Conservation (phyloP, 2,329 filamentous ascomycete species). For the Fusarium sp. region DNA sequence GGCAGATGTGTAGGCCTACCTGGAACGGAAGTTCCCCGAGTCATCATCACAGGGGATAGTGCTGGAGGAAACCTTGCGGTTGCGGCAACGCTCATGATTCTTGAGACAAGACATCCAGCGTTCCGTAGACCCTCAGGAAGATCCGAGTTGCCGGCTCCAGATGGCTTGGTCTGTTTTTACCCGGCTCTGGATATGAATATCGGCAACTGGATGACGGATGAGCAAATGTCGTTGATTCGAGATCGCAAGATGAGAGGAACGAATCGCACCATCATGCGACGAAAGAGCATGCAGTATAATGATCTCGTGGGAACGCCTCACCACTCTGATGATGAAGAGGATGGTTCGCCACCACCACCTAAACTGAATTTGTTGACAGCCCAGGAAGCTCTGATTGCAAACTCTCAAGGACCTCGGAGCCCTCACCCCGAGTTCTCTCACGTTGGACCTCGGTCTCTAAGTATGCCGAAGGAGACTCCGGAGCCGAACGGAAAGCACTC, state of each 20-base stretch:
- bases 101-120: constrained; percentile 70
- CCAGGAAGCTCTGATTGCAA: constrained; percentile 14
- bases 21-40: constrained; percentile 48
- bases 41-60: constrained; percentile 59
- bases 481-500: constrained; percentile 40
- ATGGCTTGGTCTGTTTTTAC: constrained; percentile 85
- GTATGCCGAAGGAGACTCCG: constrained; percentile 26
- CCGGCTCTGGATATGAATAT: constrained; percentile 96
- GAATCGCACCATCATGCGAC: constrained; percentile 77
- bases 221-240: constrained; percentile 93
- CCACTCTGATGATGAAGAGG: constrained; percentile 77
- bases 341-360: constrained; percentile 41
- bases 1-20: constrained; percentile 57
- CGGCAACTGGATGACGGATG: constrained; percentile 98
- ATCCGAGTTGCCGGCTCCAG: constrained; percentile 72
- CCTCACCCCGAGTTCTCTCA: constrained; percentile 62
- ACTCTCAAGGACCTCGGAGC: constrained; percentile 37
- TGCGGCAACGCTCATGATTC: constrained; percentile 84
- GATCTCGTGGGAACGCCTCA: constrained; percentile 83
- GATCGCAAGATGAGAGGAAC: constrained; percentile 79
- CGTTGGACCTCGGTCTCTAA: constrained; percentile 51
- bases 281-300: constrained; percentile 90
- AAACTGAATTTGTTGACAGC: constrained; percentile 10
- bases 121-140: constrained; percentile 48
- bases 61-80: constrained; percentile 62